Evolutionary conservation across 2,329 filamentous ascomycete genomes (phyloP).

Genomic region (Penicillium sp.): DNA sequence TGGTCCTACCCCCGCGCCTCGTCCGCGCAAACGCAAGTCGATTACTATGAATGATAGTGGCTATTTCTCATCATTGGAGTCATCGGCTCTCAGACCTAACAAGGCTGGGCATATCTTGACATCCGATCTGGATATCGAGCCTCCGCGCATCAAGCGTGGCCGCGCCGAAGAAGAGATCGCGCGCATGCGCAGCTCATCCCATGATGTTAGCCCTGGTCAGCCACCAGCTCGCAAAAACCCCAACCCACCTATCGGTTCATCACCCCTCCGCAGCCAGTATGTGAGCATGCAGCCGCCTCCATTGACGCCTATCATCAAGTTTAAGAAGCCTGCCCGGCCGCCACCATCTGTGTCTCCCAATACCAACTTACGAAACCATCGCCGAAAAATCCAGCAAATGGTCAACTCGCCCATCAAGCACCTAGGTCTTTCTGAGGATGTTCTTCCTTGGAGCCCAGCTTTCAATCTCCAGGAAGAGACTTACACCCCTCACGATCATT

Average conservation of each 20-base stretch:
- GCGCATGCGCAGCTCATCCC: constrained; percentile 85
- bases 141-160: constrained; percentile 79
- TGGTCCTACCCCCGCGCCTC: constrained; percentile 62
- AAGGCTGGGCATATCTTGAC: constrained; percentile 64
- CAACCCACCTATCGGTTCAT: constrained; percentile 56
- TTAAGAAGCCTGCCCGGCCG: constrained; percentile 64
- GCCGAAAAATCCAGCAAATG: constrained; percentile 75
- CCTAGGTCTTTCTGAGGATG: constrained; percentile 41
- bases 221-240: constrained; percentile 43
- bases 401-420: constrained; percentile 69
- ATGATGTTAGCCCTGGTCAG: constrained; percentile 73
- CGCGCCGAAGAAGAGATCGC: constrained; percentile 95
- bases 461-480: constrained; percentile 53
- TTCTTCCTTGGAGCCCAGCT: constrained; percentile 47
- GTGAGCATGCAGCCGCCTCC: constrained; percentile 66
- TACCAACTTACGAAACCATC: constrained; percentile 85
- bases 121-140: constrained; percentile 70
- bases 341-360: constrained; percentile 85
- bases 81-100: constrained; percentile 75
- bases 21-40: constrained; percentile 72
- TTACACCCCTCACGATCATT: constrained; percentile 39
- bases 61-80: constrained; percentile 94
- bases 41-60: constrained; percentile 87
- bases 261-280: constrained; percentile 62
- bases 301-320: constrained; percentile 78